phyloP scores from a whole-genome alignment of 805 yeast genomes.

The Cyberlindnera maclurae region DNA sequence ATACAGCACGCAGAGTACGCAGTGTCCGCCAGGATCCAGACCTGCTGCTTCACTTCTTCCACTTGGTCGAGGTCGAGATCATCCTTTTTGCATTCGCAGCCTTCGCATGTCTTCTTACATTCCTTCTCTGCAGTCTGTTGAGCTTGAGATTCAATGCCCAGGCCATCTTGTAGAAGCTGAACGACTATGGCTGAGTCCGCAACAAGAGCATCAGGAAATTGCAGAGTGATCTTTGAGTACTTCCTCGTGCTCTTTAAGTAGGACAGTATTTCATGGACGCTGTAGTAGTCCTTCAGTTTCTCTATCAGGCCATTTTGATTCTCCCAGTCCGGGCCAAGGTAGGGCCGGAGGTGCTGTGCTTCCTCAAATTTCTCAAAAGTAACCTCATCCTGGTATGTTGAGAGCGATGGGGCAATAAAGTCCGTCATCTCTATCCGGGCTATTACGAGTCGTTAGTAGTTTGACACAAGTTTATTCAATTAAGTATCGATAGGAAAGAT shows the following conservation, averaged over 20 bases:
- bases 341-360: conserved; percentile 20
- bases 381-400: conserved; percentile 64
- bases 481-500: too few relatives aligned
- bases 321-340: conserved; percentile 23
- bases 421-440: background rate
- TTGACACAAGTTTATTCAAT: too few relatives aligned
- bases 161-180: conserved; percentile 38
- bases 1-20: conserved; percentile 94
- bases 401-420: conserved; percentile 28
- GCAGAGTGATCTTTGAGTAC: conserved; percentile 62
- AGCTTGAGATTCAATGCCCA: conserved; percentile 7
- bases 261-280: conserved; percentile 39
- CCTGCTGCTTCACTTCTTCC: conserved; percentile 26
- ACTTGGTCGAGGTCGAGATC: conserved; percentile 6
- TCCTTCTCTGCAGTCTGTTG: conserved; percentile 2
- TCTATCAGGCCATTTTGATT: conserved; percentile 11
- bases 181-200: conserved; percentile 72
- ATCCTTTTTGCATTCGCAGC: conserved; percentile 21
- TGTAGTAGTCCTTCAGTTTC: conserved; percentile 45
- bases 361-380: conserved; percentile 40
- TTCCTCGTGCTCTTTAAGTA: conserved; percentile 28
- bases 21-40: conserved; percentile 91
- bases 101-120: conserved; percentile 16
- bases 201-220: conserved; percentile 80
- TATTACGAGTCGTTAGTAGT: too few relatives aligned